phyloP scores from a whole-genome alignment of 345 rosid species.

The Rubroshorea leprosula region DNA sequence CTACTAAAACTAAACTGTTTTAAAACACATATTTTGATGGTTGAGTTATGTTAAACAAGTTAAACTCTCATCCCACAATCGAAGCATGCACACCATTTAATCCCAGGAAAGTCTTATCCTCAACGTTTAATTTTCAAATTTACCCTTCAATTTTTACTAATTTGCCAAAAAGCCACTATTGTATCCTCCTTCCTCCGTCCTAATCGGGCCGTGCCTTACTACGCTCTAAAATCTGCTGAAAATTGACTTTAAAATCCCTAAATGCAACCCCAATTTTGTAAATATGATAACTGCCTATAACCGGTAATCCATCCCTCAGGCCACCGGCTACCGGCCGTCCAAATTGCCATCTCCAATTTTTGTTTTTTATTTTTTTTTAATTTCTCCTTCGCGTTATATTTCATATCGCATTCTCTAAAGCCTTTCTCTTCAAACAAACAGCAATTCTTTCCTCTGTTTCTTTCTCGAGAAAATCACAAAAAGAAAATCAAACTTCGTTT shows the following conservation, averaged over 20 bases:
- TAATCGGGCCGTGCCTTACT: too few species aligned
- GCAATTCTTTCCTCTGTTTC: constrained; percentile 8
- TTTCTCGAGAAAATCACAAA: not conserved
- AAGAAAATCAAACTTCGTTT: not conserved
- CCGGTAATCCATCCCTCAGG: constrained; percentile 32
- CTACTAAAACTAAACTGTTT: too few species aligned
- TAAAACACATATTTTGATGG: too few species aligned
- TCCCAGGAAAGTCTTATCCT: too few species aligned
- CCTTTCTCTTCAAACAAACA: not conserved
- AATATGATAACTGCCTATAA: constrained; percentile 30
- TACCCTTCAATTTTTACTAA: not conserved
- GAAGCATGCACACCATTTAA: too few species aligned
- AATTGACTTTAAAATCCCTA: not conserved
- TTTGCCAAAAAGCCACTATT: not conserved
- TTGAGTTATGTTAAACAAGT: too few species aligned
- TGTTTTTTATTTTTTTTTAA: not conserved
- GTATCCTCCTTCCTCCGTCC: too few species aligned
- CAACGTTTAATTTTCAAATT: too few species aligned
- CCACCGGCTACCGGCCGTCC: constrained; percentile 40
- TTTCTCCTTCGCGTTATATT: not conserved
- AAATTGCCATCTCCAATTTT: constrained; percentile 15
- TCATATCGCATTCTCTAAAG: constrained; percentile 13
- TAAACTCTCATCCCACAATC: too few species aligned
- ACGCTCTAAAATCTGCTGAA: too few species aligned
- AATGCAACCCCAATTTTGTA: constrained; percentile 18